Evolutionary conservation across 306 rosid genomes (phyloP), one percentile per base, ranked within the genome.

Genomic region (Cicer arietinum): DNA sequence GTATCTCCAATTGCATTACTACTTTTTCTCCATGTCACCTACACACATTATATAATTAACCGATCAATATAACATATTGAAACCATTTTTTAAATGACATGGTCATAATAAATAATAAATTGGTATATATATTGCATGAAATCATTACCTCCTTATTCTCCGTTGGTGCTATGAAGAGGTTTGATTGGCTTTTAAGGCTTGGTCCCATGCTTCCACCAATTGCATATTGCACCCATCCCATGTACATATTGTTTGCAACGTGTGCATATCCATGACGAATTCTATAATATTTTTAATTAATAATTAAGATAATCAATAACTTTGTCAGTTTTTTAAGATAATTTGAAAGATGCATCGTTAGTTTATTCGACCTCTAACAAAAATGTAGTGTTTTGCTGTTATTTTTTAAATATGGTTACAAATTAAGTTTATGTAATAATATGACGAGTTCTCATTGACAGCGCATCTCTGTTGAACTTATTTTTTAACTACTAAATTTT

Each of bases 151-250:
- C 87, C 11, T 56, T 76, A 5, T 6, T 76, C 25, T 82, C 77
- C 0, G 66, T 59, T 20, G 87, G 84, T 44, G 87, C 87, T 65
- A 84, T 80, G 52, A 84, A 80, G 53, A 84, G 87, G 66, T 76
- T 84, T 1, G 87, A 52, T 60, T 84, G 64, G 6, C 87, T 83
- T 77, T 83, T 83, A n/a, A 84, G 77, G 53, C 77, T 80, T 8
- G 77, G 80, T 25, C 18, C 69, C 77, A 60, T 75, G 59, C 77
- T 81, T 71, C 73, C 78, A n/a, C 85, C 85, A 4, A 76, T 81
- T 54, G 75, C 81, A 69, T 81, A 77, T 47, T 81, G 78, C 37
- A 48, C 6, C 81, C 85, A 81, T 64, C 81, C 85, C 77, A 44
- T 45, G 59, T 84, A 84, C 3, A 80, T 51, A 77, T 84, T 84